Evolutionary conservation across 768 basidiomycete genomes (phyloP).

Genomic region (Hypholoma fasciculare): DNA sequence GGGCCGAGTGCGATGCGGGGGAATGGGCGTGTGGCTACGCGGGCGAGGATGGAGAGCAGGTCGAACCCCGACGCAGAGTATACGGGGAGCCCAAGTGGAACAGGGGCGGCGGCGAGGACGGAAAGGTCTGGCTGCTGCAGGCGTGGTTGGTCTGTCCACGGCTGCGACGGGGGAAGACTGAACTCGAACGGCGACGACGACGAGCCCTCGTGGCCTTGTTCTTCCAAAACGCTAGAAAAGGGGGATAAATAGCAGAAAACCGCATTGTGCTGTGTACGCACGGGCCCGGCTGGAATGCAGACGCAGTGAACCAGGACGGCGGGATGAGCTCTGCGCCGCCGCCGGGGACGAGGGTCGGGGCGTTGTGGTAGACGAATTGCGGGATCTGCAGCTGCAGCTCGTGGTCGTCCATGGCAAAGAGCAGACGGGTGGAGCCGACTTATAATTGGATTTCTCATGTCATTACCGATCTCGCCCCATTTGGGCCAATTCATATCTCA

Average conservation of each 20-base stretch:
- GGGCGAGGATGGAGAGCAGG: constrained; percentile 75
- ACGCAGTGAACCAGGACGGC: constrained; percentile 51
- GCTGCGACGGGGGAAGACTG: neutral
- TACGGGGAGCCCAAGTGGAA: constrained; percentile 45
- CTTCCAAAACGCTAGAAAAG: neutral
- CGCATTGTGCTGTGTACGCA: constrained; percentile 1
- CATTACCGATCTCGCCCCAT: constrained; percentile 2
- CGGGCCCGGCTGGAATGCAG: constrained; percentile 1
- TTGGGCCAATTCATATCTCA: neutral
- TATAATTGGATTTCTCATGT: neutral
- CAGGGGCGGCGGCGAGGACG: constrained; percentile 10
- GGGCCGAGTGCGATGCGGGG: constrained; percentile 83
- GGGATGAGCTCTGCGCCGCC: constrained; percentile 78
- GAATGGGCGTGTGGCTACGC: constrained; percentile 72
- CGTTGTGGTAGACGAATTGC: constrained; percentile 56
- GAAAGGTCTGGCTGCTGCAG: constrained; percentile 9
- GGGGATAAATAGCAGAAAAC: neutral
- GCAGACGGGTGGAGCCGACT: constrained; percentile 3
- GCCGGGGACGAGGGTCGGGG: constrained; percentile 64
- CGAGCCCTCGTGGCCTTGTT: neutral
- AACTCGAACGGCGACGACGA: constrained; percentile 26
- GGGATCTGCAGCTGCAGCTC: constrained; percentile 59
- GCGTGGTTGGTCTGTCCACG: neutral
- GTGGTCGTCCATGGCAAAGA: constrained; percentile 18
- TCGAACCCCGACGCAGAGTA: constrained; percentile 95